Base-by-base conservation (phyloP, 352 stramenopile genomes). In the Globisporangium barbulae region DNA sequence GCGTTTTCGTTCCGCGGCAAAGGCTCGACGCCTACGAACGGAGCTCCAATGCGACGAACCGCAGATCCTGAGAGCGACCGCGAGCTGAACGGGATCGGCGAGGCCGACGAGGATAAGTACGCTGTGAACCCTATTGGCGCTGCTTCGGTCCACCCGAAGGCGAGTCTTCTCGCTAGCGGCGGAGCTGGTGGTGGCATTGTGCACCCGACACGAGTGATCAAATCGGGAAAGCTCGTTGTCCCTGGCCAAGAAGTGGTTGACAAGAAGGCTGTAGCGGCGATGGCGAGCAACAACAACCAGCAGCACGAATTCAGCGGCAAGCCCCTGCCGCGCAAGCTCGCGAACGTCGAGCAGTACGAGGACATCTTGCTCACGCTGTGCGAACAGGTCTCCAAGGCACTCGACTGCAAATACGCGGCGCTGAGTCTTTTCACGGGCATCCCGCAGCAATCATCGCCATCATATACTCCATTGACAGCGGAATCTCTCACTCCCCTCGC, bases 291-390 rank as follows among this genome's bases (percentile, higher is more conserved):
- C 21, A 55, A 64, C 12, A 85, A 83, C 53, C 72, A 87, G 59
- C 67, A 71, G 21, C 31, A 62, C 10, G 61, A 68, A 19, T 21
- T n/a, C n/a, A 49, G 44, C 42, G n/a, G 65, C 21, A 57, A 70
- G 28, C 53, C 86, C 15, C 57, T 71, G 1, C 68, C 72, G 3
- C 69, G 77, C 17, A 72, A 56, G 31, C 63, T 77, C 22, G 47
- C 77, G 21, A 67, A 69, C 33, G 59, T 84, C 17, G 39, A 77
- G 10, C 17, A 68, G 31, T 88, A 83, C 35, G 70, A 87, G 60
- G 79, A 87, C 61, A 72, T 90, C 8, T 68, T 91, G 15, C 61
- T 80, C 7, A 76, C 79, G 37, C 59, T 91, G 21, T 91, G 83
- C 33, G 70, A 88, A 13, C 73, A 75, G 30, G 72, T 80, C 6